Evolutionary conservation across 306 rosid genomes (phyloP).

Genomic region (Trichosanthes truncata): DNA sequence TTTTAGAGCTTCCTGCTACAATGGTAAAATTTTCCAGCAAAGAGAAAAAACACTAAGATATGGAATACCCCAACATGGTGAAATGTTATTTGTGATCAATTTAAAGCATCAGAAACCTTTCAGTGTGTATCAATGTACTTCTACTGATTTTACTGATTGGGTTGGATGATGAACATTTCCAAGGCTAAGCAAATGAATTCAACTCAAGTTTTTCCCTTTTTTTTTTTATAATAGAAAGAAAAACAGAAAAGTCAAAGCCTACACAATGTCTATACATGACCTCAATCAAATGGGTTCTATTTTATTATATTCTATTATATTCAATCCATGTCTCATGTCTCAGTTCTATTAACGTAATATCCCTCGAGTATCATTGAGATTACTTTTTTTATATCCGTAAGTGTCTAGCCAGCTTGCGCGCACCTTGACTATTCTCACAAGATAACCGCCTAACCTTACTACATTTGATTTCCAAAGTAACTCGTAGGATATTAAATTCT

Average conservation of each 20-base stretch:
- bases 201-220: not conserved
- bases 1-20: slow-evolving; percentile 49
- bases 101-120: not conserved
- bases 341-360: not conserved
- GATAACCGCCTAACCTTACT: too few relatives aligned
- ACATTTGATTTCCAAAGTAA: too few relatives aligned
- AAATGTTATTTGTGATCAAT: not conserved
- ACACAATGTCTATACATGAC: too few relatives aligned
- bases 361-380: too few relatives aligned
- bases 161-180: not conserved
- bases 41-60: not conserved
- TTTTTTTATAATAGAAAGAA: not conserved
- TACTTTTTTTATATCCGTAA: too few relatives aligned
- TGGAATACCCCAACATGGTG: not conserved
- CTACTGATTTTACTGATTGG: not conserved
- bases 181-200: not conserved
- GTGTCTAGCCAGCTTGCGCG: too few relatives aligned
- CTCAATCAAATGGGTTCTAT: not conserved
- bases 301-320: not conserved
- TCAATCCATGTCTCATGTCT: not conserved
- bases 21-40: not conserved
- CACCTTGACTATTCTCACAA: too few relatives aligned
- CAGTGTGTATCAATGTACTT: not conserved
- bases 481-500: too few relatives aligned
- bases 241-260: too few relatives aligned